These are phyloP conservation scores for Onygenales sp. DNA, from an alignment of 2,329 filamentous ascomycete genomes.

Conservation along the genomic window DNA sequence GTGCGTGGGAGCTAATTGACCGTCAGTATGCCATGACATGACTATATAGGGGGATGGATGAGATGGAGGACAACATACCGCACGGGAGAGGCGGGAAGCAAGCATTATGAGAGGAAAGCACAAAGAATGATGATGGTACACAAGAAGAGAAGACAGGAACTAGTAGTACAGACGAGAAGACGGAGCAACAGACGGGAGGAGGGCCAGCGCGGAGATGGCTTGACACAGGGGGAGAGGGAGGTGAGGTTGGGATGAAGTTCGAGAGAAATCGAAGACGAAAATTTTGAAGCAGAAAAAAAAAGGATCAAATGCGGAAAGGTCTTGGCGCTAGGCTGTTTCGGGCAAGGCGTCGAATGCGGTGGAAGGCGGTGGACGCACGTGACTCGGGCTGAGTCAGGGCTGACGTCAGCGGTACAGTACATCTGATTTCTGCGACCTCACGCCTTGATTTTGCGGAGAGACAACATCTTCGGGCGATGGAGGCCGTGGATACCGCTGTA, in stretches of 20 bases:
- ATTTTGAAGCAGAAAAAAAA: constrained; percentile 3
- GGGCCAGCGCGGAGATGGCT: neutral
- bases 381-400: neutral
- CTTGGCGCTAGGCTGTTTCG: constrained; percentile 2
- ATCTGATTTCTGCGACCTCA: too few relatives aligned
- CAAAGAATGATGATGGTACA: constrained; percentile 23
- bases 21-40: constrained; percentile 4
- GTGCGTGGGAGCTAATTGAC: constrained; percentile 65
- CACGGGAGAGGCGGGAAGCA: constrained; percentile 61
- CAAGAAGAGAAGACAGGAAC: constrained; percentile 22
- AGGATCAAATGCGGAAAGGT: constrained; percentile 3
- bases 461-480: too few relatives aligned
- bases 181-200: constrained; percentile 4
- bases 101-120: constrained; percentile 51
- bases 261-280: constrained; percentile 12
- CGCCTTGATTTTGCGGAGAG: too few relatives aligned
- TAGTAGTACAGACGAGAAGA: constrained; percentile 18
- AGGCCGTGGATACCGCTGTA: too few relatives aligned
- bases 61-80: constrained; percentile 49
- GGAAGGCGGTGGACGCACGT: neutral
- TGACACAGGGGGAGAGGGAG: constrained; percentile 2
- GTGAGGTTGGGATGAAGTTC: constrained; percentile 19
- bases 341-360: neutral
- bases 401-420: neutral
- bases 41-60: constrained; percentile 1